Percentiles rank a stretch among this genome's conserved stretches.
These are phyloP conservation scores for Gentiana straminea DNA, from an alignment of 257 asterid species.

Conservation along the genomic window DNA sequence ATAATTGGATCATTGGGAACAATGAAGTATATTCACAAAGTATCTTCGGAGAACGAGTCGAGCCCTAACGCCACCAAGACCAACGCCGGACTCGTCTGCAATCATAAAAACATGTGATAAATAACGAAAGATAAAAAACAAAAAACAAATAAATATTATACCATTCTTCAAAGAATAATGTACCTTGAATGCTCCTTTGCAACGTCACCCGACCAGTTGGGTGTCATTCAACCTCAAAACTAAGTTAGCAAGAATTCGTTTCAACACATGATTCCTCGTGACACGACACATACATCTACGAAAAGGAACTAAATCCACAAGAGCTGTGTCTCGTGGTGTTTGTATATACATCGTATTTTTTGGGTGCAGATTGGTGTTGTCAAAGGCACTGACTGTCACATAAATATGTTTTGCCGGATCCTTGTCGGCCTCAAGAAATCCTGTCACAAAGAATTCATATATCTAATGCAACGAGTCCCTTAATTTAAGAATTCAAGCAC, in stretches of 20 bases:
- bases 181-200: conserved; percentile 32
- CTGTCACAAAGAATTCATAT: conserved; percentile 31
- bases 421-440: conserved; percentile 72
- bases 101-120: no score
- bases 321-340: conserved; percentile 56
- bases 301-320: conserved; percentile 74
- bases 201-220: conserved; percentile 29
- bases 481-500: not conserved
- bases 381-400: conserved; percentile 60
- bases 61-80: no score
- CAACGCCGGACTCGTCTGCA: no score
- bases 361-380: conserved; percentile 57
- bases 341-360: conserved; percentile 55
- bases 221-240: conserved; percentile 8
- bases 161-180: no score
- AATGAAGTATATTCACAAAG: no score
- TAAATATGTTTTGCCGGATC: conserved; percentile 66
- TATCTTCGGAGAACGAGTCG: no score
- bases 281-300: conserved; percentile 54
- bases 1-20: no score
- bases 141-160: no score
- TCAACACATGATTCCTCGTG: not conserved
- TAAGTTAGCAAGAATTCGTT: conserved; percentile 1
- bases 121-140: no score
- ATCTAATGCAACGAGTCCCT: not conserved